Evolutionary conservation across 1,284 basidiomycete species (phyloP).

Genomic region (Mycocalia duriaeana): DNA sequence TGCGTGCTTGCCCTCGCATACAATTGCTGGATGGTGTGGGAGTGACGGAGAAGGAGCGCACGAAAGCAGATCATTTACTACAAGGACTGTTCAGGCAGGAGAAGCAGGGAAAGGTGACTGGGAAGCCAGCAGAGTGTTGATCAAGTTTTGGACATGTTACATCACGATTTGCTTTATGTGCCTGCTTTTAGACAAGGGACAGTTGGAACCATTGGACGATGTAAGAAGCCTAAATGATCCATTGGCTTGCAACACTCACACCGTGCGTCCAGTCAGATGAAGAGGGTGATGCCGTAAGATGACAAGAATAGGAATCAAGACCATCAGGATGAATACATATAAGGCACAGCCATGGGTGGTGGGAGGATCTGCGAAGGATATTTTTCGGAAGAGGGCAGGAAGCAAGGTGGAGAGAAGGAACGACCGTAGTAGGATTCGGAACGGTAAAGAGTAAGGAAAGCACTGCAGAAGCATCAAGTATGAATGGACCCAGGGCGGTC

Average conservation of each 20-base stretch:
- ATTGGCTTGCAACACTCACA: too few species aligned
- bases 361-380: neutral
- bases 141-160: constrained; percentile 19
- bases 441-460: neutral
- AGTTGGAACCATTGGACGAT: constrained; percentile 1
- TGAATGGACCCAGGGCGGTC: neutral
- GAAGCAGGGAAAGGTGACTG: constrained; percentile 15
- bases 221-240: neutral
- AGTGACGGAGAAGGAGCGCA: constrained; percentile 74
- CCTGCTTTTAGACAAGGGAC: constrained; percentile 4
- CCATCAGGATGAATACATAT: neutral
- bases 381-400: neutral
- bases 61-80: constrained; percentile 72
- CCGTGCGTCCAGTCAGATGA: neutral
- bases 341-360: neutral
- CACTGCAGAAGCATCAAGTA: too few species aligned
- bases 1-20: constrained; percentile 66
- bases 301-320: neutral
- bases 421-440: neutral
- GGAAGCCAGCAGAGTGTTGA: constrained; percentile 10
- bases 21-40: constrained; percentile 78
- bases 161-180: constrained; percentile 22
- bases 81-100: constrained; percentile 46
- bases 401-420: neutral
- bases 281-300: constrained; percentile 1